Base-by-base conservation (phyloP, 306 rosid genomes). In the Lupinus albus region DNA sequence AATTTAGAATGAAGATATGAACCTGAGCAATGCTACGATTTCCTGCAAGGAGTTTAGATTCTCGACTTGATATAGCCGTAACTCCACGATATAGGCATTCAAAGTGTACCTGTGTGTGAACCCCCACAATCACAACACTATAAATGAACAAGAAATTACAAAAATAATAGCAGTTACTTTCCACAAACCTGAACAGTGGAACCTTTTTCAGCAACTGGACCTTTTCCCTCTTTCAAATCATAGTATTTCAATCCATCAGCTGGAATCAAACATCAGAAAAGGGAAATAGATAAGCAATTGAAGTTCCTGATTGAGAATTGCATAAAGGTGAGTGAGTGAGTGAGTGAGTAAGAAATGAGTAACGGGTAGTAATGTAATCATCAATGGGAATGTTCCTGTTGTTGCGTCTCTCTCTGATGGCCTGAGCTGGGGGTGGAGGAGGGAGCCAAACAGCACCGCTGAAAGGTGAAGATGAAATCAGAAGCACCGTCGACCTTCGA, bases 71-170 rank as follows among this genome's bases (percentile, higher is more conserved):
- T 30, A 89, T 66, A 7, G 94, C 97, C 0, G 96, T 93, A 45
- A 93, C 83, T 12, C 91, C 88, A 6, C 96, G 87, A 63, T 89
- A 93, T 17, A 88, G 6, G 82, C 98, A 93, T 57, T 93, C 97
- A 57, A 93, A 93, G 82, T 93, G 98, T 8, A 89, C 98, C 96
- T 92, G 78, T 38, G n/a, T n/a, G n/a, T n/a, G n/a, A n/a, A n/a
- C n/a, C n/a, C n/a, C n/a, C n/a, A n/a, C n/a, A n/a, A n/a, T n/a
- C n/a, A n/a, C 1, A 20, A 61, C 13, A 59, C 46, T 28, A 45
- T 44, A 48, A 56, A 56, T 15, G 39, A 67, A 75, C 45, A 64
- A 51, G 10, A 49, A 48, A 69, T 20, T 41, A 74, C 4, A 50
- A 42, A n/a, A n/a, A n/a, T n/a, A n/a, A n/a, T n/a, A n/a, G n/a